Percentiles rank a stretch among this genome's conserved stretches.
These are phyloP conservation scores for Chaetomium olivaceum DNA, from an alignment of 2,329 filamentous ascomycete genomes.

Conservation along the genomic window DNA sequence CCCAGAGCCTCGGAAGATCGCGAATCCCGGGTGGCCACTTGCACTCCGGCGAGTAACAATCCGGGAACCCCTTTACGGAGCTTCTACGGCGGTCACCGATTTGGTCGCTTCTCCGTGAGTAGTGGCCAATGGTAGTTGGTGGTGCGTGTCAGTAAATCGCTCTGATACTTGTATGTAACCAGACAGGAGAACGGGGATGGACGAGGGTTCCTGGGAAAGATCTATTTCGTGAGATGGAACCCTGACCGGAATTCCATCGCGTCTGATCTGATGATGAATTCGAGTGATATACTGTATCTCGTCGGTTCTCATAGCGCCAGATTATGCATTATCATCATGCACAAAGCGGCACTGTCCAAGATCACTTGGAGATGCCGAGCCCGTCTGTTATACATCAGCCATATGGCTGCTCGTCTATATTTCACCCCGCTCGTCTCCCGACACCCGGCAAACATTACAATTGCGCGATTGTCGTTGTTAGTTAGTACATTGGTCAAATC, in stretches of 20 bases:
- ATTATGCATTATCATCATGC: slow-evolving; percentile 22
- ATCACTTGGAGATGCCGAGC: slow-evolving; percentile 2
- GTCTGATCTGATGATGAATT: slow-evolving; percentile 20
- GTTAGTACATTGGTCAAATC: slow-evolving; percentile 17
- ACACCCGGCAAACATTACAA: background rate
- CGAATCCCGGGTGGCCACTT: background rate
- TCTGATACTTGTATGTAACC: background rate
- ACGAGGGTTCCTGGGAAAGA: background rate
- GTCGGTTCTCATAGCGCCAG: slow-evolving; percentile 18
- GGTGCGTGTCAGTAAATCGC: background rate
- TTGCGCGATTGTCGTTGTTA: background rate
- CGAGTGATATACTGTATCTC: slow-evolving; percentile 5
- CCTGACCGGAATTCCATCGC: background rate
- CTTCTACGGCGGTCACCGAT: background rate
- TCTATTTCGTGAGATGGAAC: background rate
- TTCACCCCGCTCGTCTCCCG: background rate
- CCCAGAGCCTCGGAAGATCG: slow-evolving; percentile 12
- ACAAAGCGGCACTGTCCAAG: slow-evolving; percentile 13
- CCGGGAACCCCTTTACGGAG: background rate
- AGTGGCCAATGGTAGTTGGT: background rate
- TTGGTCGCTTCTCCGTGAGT: background rate
- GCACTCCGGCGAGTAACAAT: background rate
- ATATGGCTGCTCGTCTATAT: slow-evolving; percentile 17
- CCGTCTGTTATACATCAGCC: slow-evolving; percentile 19
- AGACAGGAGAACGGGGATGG: background rate